Conservation (phyloP, 2,329 filamentous ascomycete genomes). For the Nemania sp. region DNA sequence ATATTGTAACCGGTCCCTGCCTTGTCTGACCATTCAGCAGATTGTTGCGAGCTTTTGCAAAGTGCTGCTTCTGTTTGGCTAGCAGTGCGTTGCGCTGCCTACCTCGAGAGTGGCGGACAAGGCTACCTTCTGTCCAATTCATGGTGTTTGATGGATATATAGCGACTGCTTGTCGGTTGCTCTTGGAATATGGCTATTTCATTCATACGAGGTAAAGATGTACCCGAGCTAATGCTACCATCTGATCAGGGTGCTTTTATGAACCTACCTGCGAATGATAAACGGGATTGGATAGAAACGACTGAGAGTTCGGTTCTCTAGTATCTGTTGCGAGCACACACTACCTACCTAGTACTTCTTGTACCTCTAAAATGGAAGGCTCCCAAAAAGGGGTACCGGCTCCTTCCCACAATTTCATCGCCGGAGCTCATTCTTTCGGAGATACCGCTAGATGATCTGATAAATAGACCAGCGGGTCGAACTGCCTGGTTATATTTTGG, state of each 20-base stretch:
- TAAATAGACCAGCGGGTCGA: no score
- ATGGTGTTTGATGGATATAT: constrained; percentile 37
- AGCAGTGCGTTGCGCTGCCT: constrained; percentile 41
- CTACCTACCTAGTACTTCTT: neutral
- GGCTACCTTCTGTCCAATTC: constrained; percentile 55
- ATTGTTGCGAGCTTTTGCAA: constrained; percentile 47
- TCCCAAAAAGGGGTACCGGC: neutral
- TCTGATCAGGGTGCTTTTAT: neutral
- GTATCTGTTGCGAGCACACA: neutral
- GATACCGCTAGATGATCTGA: no score
- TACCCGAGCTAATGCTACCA: neutral
- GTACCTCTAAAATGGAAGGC: neutral
- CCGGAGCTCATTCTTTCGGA: constrained; percentile 2
- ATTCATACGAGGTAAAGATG: no score
- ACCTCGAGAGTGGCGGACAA: constrained; percentile 47
- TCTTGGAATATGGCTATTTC: no score
- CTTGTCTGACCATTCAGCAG: constrained; percentile 35
- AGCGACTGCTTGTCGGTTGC: constrained; percentile 18
- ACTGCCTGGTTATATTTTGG: no score
- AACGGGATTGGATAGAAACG: neutral
- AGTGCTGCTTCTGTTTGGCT: constrained; percentile 51
- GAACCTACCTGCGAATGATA: neutral
- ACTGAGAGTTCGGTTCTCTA: neutral
- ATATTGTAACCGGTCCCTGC: constrained; percentile 40
- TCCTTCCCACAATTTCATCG: neutral